phyloP scores from a whole-genome alignment of 306 rosid genomes.

The Cicer bijugum region DNA sequence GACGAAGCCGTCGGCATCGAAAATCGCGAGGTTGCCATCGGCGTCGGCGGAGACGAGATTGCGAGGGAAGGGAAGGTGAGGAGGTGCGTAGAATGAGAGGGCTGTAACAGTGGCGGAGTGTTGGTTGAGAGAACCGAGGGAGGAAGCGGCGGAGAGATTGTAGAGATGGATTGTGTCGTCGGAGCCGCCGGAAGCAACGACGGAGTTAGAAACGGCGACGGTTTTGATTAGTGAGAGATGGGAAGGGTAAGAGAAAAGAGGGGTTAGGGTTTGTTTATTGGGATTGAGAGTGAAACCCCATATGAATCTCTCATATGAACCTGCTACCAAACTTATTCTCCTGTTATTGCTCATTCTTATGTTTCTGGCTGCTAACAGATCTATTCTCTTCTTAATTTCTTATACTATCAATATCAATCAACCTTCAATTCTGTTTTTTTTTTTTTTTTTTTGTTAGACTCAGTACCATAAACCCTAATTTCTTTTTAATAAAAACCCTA shows the following conservation, averaged over 20 bases:
- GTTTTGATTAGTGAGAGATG: slow-evolving; percentile 75
- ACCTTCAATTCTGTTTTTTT: no score
- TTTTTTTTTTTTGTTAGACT: no score
- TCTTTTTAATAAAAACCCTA: no score
- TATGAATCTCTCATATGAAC: slow-evolving; percentile 83
- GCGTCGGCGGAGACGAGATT: slow-evolving; percentile 88
- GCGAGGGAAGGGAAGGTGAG: slow-evolving; percentile 70
- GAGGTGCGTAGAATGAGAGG: slow-evolving; percentile 76
- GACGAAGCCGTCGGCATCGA: slow-evolving; percentile 84
- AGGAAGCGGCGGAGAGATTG: slow-evolving; percentile 66
- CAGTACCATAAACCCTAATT: no score
- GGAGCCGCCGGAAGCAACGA: slow-evolving; percentile 88
- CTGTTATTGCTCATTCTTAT: slow-evolving; percentile 1
- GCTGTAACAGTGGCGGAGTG: slow-evolving; percentile 80
- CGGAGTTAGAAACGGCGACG: slow-evolving; percentile 70
- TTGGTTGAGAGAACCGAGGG: slow-evolving; percentile 81
- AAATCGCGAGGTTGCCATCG: slow-evolving; percentile 70
- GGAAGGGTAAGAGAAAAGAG: slow-evolving; percentile 85
- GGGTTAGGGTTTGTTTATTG: slow-evolving; percentile 57
- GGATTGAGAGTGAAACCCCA: slow-evolving; percentile 84
- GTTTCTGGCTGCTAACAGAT: background rate
- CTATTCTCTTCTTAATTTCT: no score
- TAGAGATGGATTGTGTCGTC: slow-evolving; percentile 92
- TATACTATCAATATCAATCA: no score
- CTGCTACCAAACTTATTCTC: slow-evolving; percentile 77